Base-by-base conservation (phyloP, 2,329 filamentous ascomycete genomes). In the Macrophomina tecta region DNA sequence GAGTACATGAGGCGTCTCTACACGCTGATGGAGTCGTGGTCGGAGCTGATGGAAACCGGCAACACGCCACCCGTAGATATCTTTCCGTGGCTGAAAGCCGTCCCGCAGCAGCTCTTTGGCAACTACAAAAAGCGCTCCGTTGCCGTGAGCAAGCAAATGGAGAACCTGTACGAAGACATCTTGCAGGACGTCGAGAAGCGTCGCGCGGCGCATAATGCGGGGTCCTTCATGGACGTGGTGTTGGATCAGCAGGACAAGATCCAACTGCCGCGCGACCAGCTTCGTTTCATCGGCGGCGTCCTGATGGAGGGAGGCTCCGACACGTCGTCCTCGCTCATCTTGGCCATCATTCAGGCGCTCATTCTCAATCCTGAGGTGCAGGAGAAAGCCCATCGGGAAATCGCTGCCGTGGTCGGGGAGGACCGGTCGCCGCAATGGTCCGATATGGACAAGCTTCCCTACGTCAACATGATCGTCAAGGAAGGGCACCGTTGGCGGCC, bases 51-150 rank as follows among this genome's bases (percentile, higher is more conserved):
- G 70, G 83, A 84, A 68, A 74, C 77, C 0, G 83, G 82, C 3
- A 79, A 77, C n/a, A 84, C 81, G 0, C 82, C 83, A 0, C 83
- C 83, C 0, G 79, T 84, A 1, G 83, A 85, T 52, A 73, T 80
- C 18, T 81, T 81, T 49, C 79, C 82, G 0, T 73, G 18, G 56
- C 56, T 61, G 1, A 61, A 61, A n/a, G 11, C 12, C 4, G 9
- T 61, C 4, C 56, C 56, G 2, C 23, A 61, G 40, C 8, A 34
- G 28, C 28, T 61, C 2, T 18, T 61, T 12, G 56, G 56, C 11
- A 34, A 34, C 2, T 61, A 34, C 7, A 61, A 48, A 23, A 16
- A 3, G 9, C 56, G 56, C 8, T 16, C 56, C 7, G 2, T 46
- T 6, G 23, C 23, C 23, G 56, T 61, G 5, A 23, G 56, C 5